Evolutionary conservation across 495 filamentous ascomycete genomes (phyloP), one percentile per base, ranked within the genome.

Genomic region (Jackrogersella multiformis): DNA sequence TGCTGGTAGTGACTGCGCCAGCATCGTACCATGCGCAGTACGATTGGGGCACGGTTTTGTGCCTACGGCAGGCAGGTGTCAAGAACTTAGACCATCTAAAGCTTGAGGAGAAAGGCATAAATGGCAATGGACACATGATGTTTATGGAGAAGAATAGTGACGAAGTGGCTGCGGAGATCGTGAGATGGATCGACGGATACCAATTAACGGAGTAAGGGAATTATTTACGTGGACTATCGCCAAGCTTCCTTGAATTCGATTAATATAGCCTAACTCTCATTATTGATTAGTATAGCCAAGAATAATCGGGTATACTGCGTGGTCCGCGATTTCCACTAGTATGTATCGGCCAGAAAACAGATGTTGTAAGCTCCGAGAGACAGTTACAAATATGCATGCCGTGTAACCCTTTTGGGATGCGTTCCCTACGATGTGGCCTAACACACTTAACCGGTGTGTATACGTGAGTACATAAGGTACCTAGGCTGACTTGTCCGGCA

Each of bases 131-230:
- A 8, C 85, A 88, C 72, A 78, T 88, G 70, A 76, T 83, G 52
- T 86, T 87, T 61, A 72, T 88, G 64, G 86, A 89, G 76, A 85
- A 80, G 77, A 89, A 88, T 54, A 88, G 80, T 64, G 74, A 82
- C 48, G 67, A 75, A 4, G 78, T 86, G 54, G 84, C 84, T 1
- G 69, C 52, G 7, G 54, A 74, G 21, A 46, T 86, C 13, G 68
- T 78, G 42, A 56, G 62, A 32, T 84, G 82, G 81, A 79, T 85
- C 13, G 56, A 66, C n/a, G 56, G 24, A 24, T 32, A 34, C 9
- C 6, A 30, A n/a, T 28, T 38, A 28, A 53, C 16, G 4, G 30
- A 8, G 4, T 35, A 24, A 38, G 9, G 1, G 46, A 9, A 16
- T 26, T 26, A 4, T n/a, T 8, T 15, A 26, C n/a, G n/a, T n/a